Evolutionary conservation across 2,329 filamentous ascomycete genomes (phyloP).

Genomic region (Fusarium tjaetaba): DNA sequence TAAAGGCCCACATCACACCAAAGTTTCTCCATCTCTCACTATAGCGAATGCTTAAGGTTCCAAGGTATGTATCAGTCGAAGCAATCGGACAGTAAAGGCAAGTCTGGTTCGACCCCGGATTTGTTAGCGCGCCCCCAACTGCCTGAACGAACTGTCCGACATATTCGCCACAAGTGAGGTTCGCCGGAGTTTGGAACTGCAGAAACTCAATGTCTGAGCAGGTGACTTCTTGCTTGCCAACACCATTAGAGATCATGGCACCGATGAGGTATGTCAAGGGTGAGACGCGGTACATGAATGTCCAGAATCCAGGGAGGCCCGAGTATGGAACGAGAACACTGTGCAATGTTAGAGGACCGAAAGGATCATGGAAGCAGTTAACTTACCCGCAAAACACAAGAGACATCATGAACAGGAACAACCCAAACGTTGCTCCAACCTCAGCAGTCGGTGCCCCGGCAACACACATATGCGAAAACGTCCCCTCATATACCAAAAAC

Average conservation of each 20-base stretch:
- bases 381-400: constrained; percentile 37
- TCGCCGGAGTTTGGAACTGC: constrained; percentile 67
- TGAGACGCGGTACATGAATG: constrained; percentile 73
- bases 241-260: constrained; percentile 61
- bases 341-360: fast-evolving
- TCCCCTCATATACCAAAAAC: constrained; percentile 73
- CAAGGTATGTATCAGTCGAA: constrained; percentile 47
- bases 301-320: constrained; percentile 72
- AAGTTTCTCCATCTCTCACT: constrained; percentile 64
- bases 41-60: constrained; percentile 55
- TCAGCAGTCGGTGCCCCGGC: constrained; percentile 65
- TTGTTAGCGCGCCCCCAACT: constrained; percentile 58
- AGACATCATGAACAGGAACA: constrained; percentile 50
- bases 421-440: constrained; percentile 45
- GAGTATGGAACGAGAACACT: constrained; percentile 69
- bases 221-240: constrained; percentile 40
- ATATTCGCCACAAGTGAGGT: constrained; percentile 62
- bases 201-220: constrained; percentile 67
- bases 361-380: fast-evolving
- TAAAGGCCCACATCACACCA: constrained; percentile 63
- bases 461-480: constrained; percentile 72
- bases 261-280: constrained; percentile 73
- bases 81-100: constrained; percentile 57
- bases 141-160: constrained; percentile 53
- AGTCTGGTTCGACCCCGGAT: constrained; percentile 41